Base-by-base conservation (phyloP, 768 basidiomycete species). In the Rhodocollybia butyracea region DNA sequence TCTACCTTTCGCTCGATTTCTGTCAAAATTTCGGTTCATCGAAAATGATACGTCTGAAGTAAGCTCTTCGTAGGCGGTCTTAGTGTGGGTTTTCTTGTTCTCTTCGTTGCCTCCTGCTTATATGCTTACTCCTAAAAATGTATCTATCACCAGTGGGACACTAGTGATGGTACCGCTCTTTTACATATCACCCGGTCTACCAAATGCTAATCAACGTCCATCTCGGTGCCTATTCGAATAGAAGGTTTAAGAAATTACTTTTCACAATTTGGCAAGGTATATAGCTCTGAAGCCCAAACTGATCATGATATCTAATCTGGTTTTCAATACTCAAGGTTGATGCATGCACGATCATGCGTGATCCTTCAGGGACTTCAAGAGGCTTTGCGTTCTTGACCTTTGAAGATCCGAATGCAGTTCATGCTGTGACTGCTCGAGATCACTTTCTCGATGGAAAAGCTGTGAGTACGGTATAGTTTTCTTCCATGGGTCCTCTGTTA, bases 61-160 rank as follows among this genome's bases (percentile, higher is more conserved):
- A 93, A 93, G 80, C 85, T 93, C 80, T 93, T 93, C 76, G 85
- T 93, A 70, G 91, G 91, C 63, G 91, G 91, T 65, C 79, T 93
- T 61, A 92, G 87, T 75, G n/a, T n/a, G n/a, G n/a, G n/a, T n/a
- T n/a, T n/a, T n/a, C n/a, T n/a, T n/a, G n/a, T n/a, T n/a, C n/a
- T n/a, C n/a, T n/a, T n/a, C n/a, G n/a, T n/a, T n/a, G n/a, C n/a
- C n/a, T n/a, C n/a, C n/a, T n/a, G n/a, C n/a, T n/a, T n/a, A n/a
- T n/a, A n/a, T n/a, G n/a, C n/a, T n/a, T n/a, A n/a, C n/a, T n/a
- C n/a, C n/a, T n/a, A n/a, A n/a, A n/a, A n/a, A n/a, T n/a, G n/a
- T n/a, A n/a, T n/a, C n/a, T n/a, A n/a, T n/a, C n/a, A n/a, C n/a
- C n/a, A n/a, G n/a, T 93, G 91, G 91, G 89, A 91, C 67, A 93